phyloP scores from a whole-genome alignment of 345 rosid genomes.

The Heritiera fomes region DNA sequence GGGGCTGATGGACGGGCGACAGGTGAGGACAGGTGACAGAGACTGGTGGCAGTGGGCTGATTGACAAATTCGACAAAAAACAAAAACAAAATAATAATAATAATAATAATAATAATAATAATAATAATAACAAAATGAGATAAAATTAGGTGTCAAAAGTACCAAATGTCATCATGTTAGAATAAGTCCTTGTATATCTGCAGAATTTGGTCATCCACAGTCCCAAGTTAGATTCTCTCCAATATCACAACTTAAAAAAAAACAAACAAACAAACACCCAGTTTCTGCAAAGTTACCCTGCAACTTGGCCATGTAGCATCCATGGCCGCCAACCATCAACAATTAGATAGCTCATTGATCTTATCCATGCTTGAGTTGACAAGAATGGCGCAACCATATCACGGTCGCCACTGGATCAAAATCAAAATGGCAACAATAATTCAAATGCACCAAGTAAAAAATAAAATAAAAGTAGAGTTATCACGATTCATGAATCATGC shows the following conservation, averaged over 20 bases:
- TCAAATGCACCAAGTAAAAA: neutral
- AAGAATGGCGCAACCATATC: constrained; percentile 48
- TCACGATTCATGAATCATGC: constrained; percentile 27
- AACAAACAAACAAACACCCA: neutral
- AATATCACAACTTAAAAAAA: neutral
- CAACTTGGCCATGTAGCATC: constrained; percentile 50
- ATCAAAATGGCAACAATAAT: neutral
- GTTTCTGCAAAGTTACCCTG: constrained; percentile 39
- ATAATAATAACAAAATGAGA: no score
- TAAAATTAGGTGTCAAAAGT: no score
- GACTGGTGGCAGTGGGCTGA: no score
- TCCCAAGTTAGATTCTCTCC: neutral
- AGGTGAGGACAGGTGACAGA: no score
- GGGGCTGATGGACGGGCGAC: no score
- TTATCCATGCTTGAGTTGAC: constrained; percentile 67
- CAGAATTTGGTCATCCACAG: neutral
- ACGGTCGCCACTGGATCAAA: constrained; percentile 57
- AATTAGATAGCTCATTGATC: constrained; percentile 51
- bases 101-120: no score
- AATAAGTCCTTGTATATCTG: constrained; percentile 64
- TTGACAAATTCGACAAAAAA: no score
- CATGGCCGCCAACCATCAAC: constrained; percentile 65
- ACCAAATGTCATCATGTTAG: constrained; percentile 67
- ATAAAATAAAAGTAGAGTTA: neutral
- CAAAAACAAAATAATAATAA: no score